These are phyloP conservation scores for Stagonosporopsis rhizophila DNA, from an alignment of 2,329 filamentous ascomycete genomes.

Conservation along the genomic window DNA sequence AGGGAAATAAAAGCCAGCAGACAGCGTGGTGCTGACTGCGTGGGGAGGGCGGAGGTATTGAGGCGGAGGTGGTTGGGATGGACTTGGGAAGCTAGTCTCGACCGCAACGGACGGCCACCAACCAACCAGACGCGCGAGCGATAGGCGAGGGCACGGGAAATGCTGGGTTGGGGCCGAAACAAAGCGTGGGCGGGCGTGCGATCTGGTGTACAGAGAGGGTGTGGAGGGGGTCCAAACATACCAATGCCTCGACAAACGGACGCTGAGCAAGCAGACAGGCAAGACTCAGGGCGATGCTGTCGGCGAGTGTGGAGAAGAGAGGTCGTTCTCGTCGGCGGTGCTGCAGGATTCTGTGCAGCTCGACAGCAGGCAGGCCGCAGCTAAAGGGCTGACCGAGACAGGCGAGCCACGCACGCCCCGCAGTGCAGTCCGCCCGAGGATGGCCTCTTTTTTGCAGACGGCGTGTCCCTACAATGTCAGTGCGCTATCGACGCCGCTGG, in stretches of 20 bases:
- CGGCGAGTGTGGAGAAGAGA: conserved; percentile 35
- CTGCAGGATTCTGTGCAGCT: conserved; percentile 49
- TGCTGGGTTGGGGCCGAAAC: conserved; percentile 33
- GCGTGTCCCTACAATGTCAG: conserved; percentile 38
- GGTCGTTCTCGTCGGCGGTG: conserved; percentile 46
- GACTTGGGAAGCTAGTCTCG: conserved; percentile 45
- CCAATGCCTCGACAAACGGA: conserved; percentile 37
- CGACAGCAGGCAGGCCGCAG: conserved; percentile 50
- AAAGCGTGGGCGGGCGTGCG: conserved; percentile 7
- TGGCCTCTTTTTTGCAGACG: conserved; percentile 34
- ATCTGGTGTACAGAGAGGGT: background rate
- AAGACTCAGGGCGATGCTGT: conserved; percentile 24
- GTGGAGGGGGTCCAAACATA: conserved; percentile 23
- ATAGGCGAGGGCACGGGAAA: conserved; percentile 51
- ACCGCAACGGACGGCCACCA: conserved; percentile 15
- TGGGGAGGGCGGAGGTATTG: conserved; percentile 47
- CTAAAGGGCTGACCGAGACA: conserved; percentile 51
- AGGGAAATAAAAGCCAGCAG: conserved; percentile 32
- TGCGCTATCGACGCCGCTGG: conserved; percentile 37
- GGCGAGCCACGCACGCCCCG: conserved; percentile 47
- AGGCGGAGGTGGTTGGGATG: conserved; percentile 54
- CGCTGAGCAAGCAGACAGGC: conserved; percentile 22
- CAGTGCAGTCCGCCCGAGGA: conserved; percentile 37
- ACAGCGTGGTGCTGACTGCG: conserved; percentile 35
- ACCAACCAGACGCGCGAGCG: conserved; percentile 42